Base-by-base conservation (phyloP, 768 basidiomycete genomes). In the Auricularia sp. region DNA sequence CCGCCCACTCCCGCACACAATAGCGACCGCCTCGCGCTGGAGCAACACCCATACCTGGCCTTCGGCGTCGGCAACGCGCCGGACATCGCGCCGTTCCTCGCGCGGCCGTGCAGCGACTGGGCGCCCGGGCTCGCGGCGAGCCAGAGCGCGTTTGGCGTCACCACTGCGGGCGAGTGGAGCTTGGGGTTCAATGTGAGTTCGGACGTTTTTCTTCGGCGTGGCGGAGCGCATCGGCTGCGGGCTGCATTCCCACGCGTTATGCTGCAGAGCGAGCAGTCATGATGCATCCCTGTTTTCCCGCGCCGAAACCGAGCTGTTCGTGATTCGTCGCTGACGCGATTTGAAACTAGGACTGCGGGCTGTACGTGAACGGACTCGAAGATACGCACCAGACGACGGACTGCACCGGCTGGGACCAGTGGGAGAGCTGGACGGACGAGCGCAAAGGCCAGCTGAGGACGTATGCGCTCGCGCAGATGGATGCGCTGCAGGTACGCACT, bases 401-500 rank as follows among this genome's bases (percentile, higher is more conserved):
- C 87, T 83, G 10, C 94, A 85, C 11, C 0, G 62, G 74, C 11
- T 95, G 88, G 87, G 87, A 83, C 14, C 82, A 95, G 71, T 97
- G 84, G 80, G 76, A 83, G 69, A 83, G 73, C 61, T 98, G 87
- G 81, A 73, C 78, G 67, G 69, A 75, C 16, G 73, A 75, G 11
- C 86, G 81, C 72, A 96, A 94, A 77, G 70, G 74, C 13, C 82
- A 78, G 44, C 82, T 92, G 68, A 77, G 80, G 75, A 77, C 87
- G 66, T 91, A 95, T 69, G 88, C 92, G 1, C 69, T 89, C 73
- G 82, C 89, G 13, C 90, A 88, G 69, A 98, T 98, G 95, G 94
- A 95, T 73, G 89, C 94, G 3, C 4, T 54, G n/a, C n/a, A n/a
- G 54, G 54, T 54, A 18, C 54, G 29, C n/a, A 29, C 29, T 29